Base-by-base conservation (phyloP, 495 filamentous ascomycete species). In the Haplographium delicatum region DNA sequence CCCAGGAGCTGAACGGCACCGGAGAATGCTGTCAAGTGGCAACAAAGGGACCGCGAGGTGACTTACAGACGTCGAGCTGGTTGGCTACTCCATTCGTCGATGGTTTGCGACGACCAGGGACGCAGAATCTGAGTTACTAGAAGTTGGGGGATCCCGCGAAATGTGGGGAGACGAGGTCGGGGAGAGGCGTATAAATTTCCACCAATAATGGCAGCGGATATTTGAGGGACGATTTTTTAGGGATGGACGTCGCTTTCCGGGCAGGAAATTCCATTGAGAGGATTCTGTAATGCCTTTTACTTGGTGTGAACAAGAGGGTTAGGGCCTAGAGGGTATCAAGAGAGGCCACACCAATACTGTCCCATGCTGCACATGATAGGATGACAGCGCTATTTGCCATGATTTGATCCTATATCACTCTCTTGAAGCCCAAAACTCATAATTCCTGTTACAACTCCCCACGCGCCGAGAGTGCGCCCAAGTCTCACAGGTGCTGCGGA, bases 111-210 rank as follows among this genome's bases (percentile, higher is more conserved):
- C 40, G 5, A 19, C 35, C 35, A 39, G 39, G 11, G 20, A 10
- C 39, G 20, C 9, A 20, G 6, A n/a, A 23, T 6, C 39, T 23
- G n/a, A 3, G 39, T 10, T 6, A 20, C 28, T 5, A 26, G 20
- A 43, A 22, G 31, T 2, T 31, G 18, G 28, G 44, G 19, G 31
- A 25, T 16, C 19, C 5, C 44, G 4, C 44, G 10, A 35, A 20
- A 24, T 54, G 51, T 54, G 51, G 51, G 44, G 51, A 54, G 49
- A 37, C 20, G 25, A 11, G 26, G 31, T 50, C 45, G 43, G 35
- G 31, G 27, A 20, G n/a, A 50, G 40, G 46, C 30, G 30, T 39
- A 39, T 44, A 46, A 44, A 55, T 11, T 49, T 55, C 52, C 52
- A 55, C 52, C 52, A 55, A 55, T 55, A 11, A n/a, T n/a, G n/a